Evolutionary conservation across 106 monocot genomes (phyloP).

Genomic region (Dendrobium chrysotoxum): DNA sequence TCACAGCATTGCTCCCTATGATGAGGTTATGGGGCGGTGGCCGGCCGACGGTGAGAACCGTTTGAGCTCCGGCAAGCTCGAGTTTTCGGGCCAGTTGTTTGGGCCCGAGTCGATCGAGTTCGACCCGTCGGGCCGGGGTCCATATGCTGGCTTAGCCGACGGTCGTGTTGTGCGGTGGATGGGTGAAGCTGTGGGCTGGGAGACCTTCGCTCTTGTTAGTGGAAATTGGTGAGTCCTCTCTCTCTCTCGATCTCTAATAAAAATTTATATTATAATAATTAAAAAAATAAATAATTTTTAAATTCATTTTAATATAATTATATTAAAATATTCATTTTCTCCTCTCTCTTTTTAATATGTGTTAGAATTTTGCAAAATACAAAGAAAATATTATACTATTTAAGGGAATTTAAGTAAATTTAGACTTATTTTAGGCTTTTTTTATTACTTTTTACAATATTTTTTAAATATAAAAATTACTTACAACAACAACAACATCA

Average conservation of each 20-base stretch:
- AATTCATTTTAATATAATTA: too few relatives aligned
- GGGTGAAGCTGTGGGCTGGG: conserved; percentile 56
- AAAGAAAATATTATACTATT: too few relatives aligned
- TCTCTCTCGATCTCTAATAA: too few relatives aligned
- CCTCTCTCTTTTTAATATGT: too few relatives aligned
- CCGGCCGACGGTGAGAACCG: conserved; percentile 54
- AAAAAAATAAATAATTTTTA: too few relatives aligned
- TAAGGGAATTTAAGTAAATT: too few relatives aligned
- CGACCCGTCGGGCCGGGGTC: conserved; percentile 59
- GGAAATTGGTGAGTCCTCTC: conserved; percentile 46
- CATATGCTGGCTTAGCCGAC: conserved; percentile 81
- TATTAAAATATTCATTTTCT: too few relatives aligned
- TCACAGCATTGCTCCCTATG: conserved; percentile 50
- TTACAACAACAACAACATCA: too few relatives aligned
- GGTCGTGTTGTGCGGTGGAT: conserved; percentile 87
- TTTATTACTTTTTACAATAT: too few relatives aligned
- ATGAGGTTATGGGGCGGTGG: conserved; percentile 61
- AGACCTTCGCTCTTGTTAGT: conserved; percentile 72
- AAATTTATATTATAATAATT: background rate
- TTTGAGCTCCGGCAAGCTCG: conserved; percentile 44
- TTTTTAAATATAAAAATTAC: too few relatives aligned
- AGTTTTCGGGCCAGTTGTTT: conserved; percentile 67
- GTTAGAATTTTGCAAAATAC: too few relatives aligned
- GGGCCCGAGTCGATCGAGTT: conserved; percentile 94
- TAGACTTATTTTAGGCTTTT: too few relatives aligned